Evolutionary conservation across 2,329 filamentous ascomycete species (phyloP).

Genomic region (Fusarium aywerte): DNA sequence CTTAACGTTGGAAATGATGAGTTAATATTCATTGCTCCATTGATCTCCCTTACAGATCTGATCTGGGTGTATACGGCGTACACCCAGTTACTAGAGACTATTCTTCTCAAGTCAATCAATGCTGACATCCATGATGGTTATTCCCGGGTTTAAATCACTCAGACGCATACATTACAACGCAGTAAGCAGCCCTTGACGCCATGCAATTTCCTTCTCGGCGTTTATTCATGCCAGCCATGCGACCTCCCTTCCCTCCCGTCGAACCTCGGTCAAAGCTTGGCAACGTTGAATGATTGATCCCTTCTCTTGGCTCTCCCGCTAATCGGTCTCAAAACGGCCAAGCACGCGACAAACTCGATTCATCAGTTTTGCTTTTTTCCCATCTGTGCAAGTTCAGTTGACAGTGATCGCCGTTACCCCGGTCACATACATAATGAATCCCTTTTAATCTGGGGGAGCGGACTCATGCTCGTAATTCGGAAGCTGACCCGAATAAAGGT

Average conservation of each 20-base stretch:
- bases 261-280: constrained; percentile 13
- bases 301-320: constrained; percentile 4
- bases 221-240: constrained; percentile 26
- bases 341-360: background rate
- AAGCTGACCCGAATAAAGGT: constrained; percentile 9
- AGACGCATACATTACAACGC: background rate
- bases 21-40: background rate
- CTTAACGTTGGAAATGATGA: background rate
- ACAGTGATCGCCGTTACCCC: constrained; percentile 24
- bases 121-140: background rate
- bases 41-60: background rate
- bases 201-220: constrained; percentile 7
- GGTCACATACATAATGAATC: constrained; percentile 8
- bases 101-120: too few species aligned
- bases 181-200: constrained; percentile 4
- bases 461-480: background rate
- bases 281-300: constrained; percentile 5
- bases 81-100: background rate
- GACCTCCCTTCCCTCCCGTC: background rate
- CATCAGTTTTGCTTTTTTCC: constrained; percentile 7
- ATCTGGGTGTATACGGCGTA: background rate
- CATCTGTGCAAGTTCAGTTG: background rate
- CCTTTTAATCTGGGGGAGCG: constrained; percentile 29
- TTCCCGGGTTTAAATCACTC: background rate
- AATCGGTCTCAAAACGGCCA: constrained; percentile 12